Evolutionary conservation across 2,329 filamentous ascomycete species (phyloP).

Genomic region (Aspergillus sclerotialis): DNA sequence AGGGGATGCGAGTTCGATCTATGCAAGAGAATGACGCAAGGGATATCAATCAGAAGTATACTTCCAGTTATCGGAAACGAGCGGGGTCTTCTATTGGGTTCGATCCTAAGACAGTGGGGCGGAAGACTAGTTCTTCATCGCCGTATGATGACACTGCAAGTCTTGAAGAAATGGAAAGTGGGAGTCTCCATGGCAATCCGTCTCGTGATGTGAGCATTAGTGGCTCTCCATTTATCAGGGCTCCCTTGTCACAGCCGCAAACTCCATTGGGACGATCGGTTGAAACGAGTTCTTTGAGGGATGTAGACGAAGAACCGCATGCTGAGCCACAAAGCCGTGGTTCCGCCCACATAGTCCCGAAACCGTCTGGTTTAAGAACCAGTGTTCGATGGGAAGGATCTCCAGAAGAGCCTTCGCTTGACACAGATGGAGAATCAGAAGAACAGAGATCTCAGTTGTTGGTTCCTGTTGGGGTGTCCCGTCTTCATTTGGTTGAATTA

Average conservation of each 20-base stretch:
- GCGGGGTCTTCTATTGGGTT: constrained; percentile 25
- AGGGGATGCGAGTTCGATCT: constrained; percentile 13
- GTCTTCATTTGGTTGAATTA: constrained; percentile 79
- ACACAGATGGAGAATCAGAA: constrained; percentile 12
- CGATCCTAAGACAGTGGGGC: constrained; percentile 20
- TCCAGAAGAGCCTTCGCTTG: constrained; percentile 6
- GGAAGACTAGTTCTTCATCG: constrained; percentile 20
- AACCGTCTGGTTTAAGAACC: constrained; percentile 21
- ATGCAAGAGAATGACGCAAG: constrained; percentile 10
- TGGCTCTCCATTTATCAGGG: constrained; percentile 43
- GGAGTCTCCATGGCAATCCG: constrained; percentile 17
- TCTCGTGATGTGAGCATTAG: constrained; percentile 36
- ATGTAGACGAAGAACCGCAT: constrained; percentile 14
- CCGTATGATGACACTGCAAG: constrained; percentile 16
- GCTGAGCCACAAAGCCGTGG: constrained; percentile 12
- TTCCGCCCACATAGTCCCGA: constrained; percentile 11
- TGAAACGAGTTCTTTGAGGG: constrained; percentile 18
- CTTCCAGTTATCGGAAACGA: constrained; percentile 18
- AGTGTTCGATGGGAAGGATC: constrained; percentile 17
- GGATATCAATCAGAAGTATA: constrained; percentile 6
- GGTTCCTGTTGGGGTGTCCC: constrained; percentile 81
- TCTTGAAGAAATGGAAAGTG: constrained; percentile 12
- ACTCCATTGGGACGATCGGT: constrained; percentile 24
- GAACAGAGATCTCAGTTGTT: constrained; percentile 40
- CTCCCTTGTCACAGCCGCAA: constrained; percentile 24